Percentiles rank a stretch among this genome's conserved stretches.
These are phyloP conservation scores for Syzygium jambos DNA, from an alignment of 345 rosid species.

Conservation along the genomic window DNA sequence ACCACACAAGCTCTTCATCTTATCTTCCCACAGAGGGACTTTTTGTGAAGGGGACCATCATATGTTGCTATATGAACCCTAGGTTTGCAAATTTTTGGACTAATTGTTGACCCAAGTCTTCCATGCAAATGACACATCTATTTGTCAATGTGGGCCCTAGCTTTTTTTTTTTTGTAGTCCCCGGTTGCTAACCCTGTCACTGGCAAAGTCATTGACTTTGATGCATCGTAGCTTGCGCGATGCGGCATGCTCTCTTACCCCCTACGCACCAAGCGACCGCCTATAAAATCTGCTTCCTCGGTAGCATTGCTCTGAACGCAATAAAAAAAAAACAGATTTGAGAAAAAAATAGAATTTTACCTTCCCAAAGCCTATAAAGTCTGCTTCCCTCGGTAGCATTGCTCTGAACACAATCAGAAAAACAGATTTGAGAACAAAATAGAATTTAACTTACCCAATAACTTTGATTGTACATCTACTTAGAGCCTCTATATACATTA, in stretches of 20 bases:
- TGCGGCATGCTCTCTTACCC: too few species aligned
- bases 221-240: background rate
- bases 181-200: background rate
- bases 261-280: too few species aligned
- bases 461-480: background rate
- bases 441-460: background rate
- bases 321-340: background rate
- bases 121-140: too few species aligned
- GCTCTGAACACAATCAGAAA: background rate
- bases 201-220: background rate
- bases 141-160: too few species aligned
- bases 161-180: background rate
- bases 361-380: background rate
- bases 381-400: background rate
- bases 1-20: background rate
- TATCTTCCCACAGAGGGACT: accelerated
- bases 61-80: background rate
- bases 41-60: background rate
- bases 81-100: background rate
- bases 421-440: background rate
- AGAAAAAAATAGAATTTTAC: too few species aligned
- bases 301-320: background rate
- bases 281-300: too few species aligned
- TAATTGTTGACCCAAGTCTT: too few species aligned
- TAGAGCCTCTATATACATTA: background rate